Evolutionary conservation across 1,139 yeast species (phyloP).

Genomic region (Pichia sp.): DNA sequence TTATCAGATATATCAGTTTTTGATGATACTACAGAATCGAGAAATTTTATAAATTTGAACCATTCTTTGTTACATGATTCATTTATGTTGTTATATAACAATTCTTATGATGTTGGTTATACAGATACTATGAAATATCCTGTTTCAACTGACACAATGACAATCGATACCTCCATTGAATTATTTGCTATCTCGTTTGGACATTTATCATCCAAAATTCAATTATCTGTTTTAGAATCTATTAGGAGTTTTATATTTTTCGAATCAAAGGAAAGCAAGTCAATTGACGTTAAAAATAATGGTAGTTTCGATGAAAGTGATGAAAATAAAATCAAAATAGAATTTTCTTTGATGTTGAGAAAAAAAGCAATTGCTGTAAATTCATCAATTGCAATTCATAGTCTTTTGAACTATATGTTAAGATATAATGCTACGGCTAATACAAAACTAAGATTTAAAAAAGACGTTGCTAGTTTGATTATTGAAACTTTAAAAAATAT

Average conservation of each 20-base stretch:
- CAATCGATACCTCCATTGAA: constrained; percentile 73
- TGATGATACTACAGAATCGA: constrained; percentile 31
- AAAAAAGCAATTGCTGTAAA: constrained; percentile 54
- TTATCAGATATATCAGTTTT: constrained; percentile 32
- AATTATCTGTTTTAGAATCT: constrained; percentile 78
- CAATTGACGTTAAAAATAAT: constrained; percentile 3
- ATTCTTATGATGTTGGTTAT: constrained; percentile 24
- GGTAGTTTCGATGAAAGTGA: constrained; percentile 6
- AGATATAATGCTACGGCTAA: constrained; percentile 26
- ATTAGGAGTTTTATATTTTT: constrained; percentile 51
- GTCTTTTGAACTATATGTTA: constrained; percentile 39
- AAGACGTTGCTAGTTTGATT: constrained; percentile 43
- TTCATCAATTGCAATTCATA: constrained; percentile 57
- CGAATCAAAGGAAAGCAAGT: constrained; percentile 28
- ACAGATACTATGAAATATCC: constrained; percentile 27
- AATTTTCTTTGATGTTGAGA: constrained; percentile 27
- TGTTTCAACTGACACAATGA: constrained; percentile 38
- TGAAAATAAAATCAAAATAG: constrained; percentile 11
- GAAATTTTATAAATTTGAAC: constrained; percentile 32
- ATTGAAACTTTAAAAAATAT: constrained; percentile 52
- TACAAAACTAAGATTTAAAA: constrained; percentile 32
- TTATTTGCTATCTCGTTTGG: constrained; percentile 70
- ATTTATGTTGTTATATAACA: constrained; percentile 26
- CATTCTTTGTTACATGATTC: constrained; percentile 38
- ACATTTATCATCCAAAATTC: constrained; percentile 69